Evolutionary conservation across 352 stramenopile genomes (phyloP), one percentile per base, ranked within the genome.

Genomic region (Phytopythium montanum): DNA sequence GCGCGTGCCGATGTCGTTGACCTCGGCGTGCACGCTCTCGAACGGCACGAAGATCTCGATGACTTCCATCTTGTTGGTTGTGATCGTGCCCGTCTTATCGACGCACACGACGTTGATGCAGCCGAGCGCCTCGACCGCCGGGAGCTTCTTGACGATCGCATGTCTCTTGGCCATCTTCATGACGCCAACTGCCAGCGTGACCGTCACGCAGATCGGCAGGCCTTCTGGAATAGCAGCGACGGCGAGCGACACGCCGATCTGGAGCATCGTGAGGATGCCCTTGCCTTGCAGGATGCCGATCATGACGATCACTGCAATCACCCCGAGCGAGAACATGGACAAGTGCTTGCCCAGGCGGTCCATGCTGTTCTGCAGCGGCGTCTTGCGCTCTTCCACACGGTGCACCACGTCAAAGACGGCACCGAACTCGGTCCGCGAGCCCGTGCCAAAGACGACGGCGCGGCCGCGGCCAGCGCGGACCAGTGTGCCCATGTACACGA

Each of bases 401-500:
- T 94, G 81, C 63, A 99, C 88, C 53, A 98, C 93, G 44, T 96
- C 78, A 65, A 98, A 97, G 7, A 98, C 95, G 46, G 94, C 88
- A 7, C 97, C 97, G 70, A 99, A 99, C 76, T 99, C 96, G 9
- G 96, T 99, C 33, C 79, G 69, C 25, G 87, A 73, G 28, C 96
- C 97, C n/a, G 96, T 98, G 18, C 89, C 86, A 50, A 97, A 81
- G 16, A 99, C 97, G 1, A 99, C 70, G 12, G 93, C 97, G 57
- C 88, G 81, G n/a, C 87, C 96, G 25, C 92, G 81, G 5, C 97
- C 97, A 18, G 75, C 78, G 34, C 89, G 94, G 28, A 99, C 91
- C 19, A 99, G 79, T 23, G 96, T 99, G 29, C 96, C 96, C 83
- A 98, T 97, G 80, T 99, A 99, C 14, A 97, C 77, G 33, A 99